Evolutionary conservation across 768 basidiomycete species (phyloP), one percentile per base, ranked within the genome.

Genomic region (Cystobasidium tubakii): DNA sequence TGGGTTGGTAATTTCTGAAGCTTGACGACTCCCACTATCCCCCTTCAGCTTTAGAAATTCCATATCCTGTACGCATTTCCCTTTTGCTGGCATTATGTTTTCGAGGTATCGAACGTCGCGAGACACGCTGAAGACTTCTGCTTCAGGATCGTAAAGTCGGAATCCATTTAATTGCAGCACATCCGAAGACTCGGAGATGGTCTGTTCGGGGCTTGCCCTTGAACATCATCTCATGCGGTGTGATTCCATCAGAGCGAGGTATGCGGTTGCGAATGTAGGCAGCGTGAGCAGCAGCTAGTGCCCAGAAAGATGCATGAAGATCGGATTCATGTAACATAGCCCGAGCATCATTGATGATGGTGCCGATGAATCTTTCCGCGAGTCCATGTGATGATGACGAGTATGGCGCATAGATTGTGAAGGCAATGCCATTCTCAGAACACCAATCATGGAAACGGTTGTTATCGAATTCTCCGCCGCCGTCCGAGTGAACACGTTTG

Each of bases 401-500:
- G n/a, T 65, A 44, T 21, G 63, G 63, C 6, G 63, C 63, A 43
- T 36, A 42, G 31, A 25, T 65, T 12, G 63, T 65, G 25, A 39
- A 65, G 2, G 25, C 63, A n/a, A 65, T 65, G 6, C 63, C 63
- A 27, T 44, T 65, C 21, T 7, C 34, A 15, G 57, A 9, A n/a
- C 57, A 62, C 57, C 57, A 62, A 21, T 62, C 42, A 12, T 42
- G 33, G 34, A 65, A 34, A 13, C 63, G 63, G 19, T 43, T 46
- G 31, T 67, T 67, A 50, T 67, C 66, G 27, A 67, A 67, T 54
- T 67, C 66, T 10, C 66, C 44, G 9, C 66, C 66, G n/a, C 66
- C 66, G 23, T 67, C 66, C 4, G 66, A 25, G n/a, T 54, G 43
- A 19, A 67, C n/a, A 25, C 66, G 66, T 67, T 67, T 67, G 39